Evolutionary conservation across 805 yeast genomes (phyloP).

Genomic region (Spathaspora girioi): DNA sequence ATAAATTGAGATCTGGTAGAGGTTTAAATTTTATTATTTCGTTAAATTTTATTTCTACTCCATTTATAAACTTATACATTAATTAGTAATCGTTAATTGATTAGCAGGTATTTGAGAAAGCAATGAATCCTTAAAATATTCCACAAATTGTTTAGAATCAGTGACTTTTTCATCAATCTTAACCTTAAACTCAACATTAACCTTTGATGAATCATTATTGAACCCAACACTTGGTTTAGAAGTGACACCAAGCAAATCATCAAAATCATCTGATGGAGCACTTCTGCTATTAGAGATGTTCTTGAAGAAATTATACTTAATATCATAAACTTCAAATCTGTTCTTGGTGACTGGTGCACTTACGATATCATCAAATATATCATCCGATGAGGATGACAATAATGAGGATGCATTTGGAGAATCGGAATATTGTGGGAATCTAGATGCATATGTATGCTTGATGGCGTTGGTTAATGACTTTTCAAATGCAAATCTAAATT

Average conservation of each 20-base stretch:
- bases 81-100: conserved; percentile 6
- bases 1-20: too few relatives aligned
- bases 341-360: conserved; percentile 30
- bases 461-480: conserved; percentile 27
- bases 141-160: conserved; percentile 36
- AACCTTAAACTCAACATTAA: conserved; percentile 30
- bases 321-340: conserved; percentile 32
- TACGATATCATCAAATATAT: conserved; percentile 37
- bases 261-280: conserved; percentile 19
- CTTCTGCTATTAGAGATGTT: background rate
- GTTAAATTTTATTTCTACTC: background rate
- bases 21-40: too few relatives aligned
- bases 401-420: conserved; percentile 25
- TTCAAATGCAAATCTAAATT: conserved; percentile 29
- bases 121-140: conserved; percentile 29
- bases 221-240: background rate
- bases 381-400: conserved; percentile 12
- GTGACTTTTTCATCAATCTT: conserved; percentile 26
- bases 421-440: conserved; percentile 34
- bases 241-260: conserved; percentile 31
- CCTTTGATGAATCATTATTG: conserved; percentile 9
- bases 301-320: conserved; percentile 21
- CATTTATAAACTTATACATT: background rate
- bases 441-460: conserved; percentile 25
- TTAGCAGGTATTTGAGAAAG: conserved; percentile 27